Percentiles rank a stretch among this genome's conserved stretches.
Conservation (phyloP, 129 eudicot genomes). For the Gnaphalium uliginosum region DNA sequence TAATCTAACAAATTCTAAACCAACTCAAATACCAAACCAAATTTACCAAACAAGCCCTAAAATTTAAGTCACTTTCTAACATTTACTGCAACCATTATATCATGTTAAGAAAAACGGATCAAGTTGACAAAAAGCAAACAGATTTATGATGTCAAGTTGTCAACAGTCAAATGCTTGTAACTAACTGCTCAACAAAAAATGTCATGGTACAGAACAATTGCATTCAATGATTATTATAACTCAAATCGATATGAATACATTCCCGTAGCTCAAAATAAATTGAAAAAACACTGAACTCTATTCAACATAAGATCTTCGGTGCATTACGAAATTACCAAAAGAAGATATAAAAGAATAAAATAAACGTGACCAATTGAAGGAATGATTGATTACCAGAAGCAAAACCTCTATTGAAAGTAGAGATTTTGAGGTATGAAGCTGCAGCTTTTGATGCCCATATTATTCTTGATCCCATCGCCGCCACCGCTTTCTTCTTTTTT, state of each 20-base stretch:
- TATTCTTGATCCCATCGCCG: slow-evolving; percentile 54
- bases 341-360: background rate
- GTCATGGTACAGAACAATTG: background rate
- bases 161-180: no score
- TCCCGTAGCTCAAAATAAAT: background rate
- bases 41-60: no score
- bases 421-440: slow-evolving; percentile 54
- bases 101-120: background rate
- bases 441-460: slow-evolving; percentile 52
- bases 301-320: no score
- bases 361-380: slow-evolving; percentile 17
- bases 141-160: no score
- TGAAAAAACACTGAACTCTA: background rate
- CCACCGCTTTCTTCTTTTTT: background rate
- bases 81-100: background rate
- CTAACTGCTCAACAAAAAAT: no score
- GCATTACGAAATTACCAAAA: no score
- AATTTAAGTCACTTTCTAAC: no score
- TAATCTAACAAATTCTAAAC: no score
- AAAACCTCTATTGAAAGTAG: slow-evolving; percentile 56
- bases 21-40: no score
- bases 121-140: background rate
- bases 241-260: background rate
- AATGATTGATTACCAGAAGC: slow-evolving; percentile 55
- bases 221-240: background rate